Conservation (phyloP, 768 basidiomycete genomes). For the Tylopilus sp. region DNA sequence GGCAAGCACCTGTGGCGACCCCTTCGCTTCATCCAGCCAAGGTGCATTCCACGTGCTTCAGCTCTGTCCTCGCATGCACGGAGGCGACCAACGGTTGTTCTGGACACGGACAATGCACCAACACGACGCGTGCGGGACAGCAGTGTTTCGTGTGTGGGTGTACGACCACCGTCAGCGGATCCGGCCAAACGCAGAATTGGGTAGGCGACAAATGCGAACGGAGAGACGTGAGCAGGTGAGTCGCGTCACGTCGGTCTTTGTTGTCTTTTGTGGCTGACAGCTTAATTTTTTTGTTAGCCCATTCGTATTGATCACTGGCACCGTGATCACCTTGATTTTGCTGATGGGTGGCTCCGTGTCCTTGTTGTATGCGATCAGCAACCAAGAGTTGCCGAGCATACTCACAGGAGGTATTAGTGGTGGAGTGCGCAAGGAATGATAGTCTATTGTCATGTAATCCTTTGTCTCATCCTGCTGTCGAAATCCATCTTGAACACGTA, state of each 20-base stretch:
- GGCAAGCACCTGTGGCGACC: conserved; percentile 26
- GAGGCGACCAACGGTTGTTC: conserved; percentile 67
- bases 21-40: conserved; percentile 41
- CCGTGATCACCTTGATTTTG: conserved; percentile 58
- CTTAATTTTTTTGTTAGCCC: conserved; percentile 42
- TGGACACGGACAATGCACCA: conserved; percentile 63
- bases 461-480: not conserved
- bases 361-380: conserved; percentile 61
- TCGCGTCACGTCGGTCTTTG: conserved; percentile 12
- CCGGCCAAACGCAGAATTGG: conserved; percentile 63
- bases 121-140: conserved; percentile 55
- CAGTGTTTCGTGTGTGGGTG: conserved; percentile 50
- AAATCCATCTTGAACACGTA: not conserved
- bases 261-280: not conserved
- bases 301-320: conserved; percentile 73
- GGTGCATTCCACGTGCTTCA: conserved; percentile 61
- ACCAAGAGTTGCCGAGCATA: conserved; percentile 67
- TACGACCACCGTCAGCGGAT: conserved; percentile 44
- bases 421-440: conserved; percentile 49
- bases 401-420: conserved; percentile 57
- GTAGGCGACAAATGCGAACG: conserved; percentile 74
- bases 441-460: not conserved
- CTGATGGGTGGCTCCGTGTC: conserved; percentile 65
- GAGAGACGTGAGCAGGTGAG: conserved; percentile 78
- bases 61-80: conserved; percentile 49